phyloP scores from a whole-genome alignment of 805 yeast genomes.

The Tetrapisispora phaffii region DNA sequence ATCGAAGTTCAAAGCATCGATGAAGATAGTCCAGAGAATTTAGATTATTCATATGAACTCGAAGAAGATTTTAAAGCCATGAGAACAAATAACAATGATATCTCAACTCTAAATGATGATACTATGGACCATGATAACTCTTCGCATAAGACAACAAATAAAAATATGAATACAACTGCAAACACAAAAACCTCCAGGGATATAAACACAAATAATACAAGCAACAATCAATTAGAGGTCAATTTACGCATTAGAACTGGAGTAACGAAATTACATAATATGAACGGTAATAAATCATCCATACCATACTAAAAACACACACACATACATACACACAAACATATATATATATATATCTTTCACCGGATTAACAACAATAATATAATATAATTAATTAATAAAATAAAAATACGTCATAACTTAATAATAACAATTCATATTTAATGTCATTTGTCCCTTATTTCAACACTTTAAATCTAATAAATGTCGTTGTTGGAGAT shows the following conservation, averaged over 20 bases:
- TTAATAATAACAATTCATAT: no score
- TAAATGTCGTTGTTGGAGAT: no score
- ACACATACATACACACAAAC: no score
- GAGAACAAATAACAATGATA: background rate
- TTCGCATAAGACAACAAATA: no score
- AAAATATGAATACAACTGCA: background rate
- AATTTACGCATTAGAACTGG: slow-evolving; percentile 38
- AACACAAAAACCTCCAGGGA: background rate
- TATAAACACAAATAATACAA: background rate
- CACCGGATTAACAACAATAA: no score
- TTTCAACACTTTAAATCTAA: no score
- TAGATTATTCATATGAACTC: background rate
- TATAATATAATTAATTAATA: no score
- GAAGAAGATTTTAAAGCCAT: background rate
- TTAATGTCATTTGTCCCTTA: no score
- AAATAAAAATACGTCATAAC: no score
- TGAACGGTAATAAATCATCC: slow-evolving; percentile 28
- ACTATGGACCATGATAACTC: no score
- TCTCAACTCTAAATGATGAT: background rate
- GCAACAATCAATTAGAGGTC: slow-evolving; percentile 17
- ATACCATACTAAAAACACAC: slow-evolving; percentile 13
- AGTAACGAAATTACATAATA: slow-evolving; percentile 33
- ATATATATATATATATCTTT: no score
- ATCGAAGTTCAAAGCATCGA: background rate
- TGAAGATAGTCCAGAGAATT: background rate